Conservation (phyloP, 2,329 filamentous ascomycete genomes). For the Arthroderma uncinatum region DNA sequence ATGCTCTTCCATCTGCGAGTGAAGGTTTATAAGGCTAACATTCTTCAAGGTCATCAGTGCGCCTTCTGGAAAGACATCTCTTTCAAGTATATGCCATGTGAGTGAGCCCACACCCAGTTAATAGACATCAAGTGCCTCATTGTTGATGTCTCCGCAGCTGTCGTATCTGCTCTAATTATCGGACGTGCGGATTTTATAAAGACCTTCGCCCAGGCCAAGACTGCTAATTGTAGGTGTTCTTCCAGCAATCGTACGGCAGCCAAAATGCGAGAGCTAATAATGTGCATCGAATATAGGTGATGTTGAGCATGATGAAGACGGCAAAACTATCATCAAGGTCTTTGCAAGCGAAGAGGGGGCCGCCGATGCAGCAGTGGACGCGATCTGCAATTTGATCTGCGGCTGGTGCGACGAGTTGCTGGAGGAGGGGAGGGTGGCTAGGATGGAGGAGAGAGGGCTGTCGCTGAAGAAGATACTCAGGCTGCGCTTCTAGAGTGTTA, state of each 20-base stretch:
- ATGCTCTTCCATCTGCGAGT: neutral
- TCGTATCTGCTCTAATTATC: slow-evolving; percentile 4
- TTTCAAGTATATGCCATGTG: slow-evolving; percentile 10
- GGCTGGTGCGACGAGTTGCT: slow-evolving; percentile 6
- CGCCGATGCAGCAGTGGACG: slow-evolving; percentile 3
- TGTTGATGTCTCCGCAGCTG: neutral
- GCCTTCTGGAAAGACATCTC: slow-evolving; percentile 14
- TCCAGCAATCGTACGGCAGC: no score
- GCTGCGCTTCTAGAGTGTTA: neutral
- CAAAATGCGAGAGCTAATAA: neutral
- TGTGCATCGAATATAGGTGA: slow-evolving; percentile 4
- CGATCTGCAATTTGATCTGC: slow-evolving; percentile 2
- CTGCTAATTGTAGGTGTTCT: neutral
- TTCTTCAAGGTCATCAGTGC: slow-evolving; percentile 10
- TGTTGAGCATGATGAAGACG: slow-evolving; percentile 1
- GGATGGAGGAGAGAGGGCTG: neutral
- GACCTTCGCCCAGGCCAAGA: slow-evolving; percentile 1
- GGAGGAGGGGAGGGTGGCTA: neutral
- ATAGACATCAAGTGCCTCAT: neutral
- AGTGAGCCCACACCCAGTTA: neutral
- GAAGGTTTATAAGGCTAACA: neutral
- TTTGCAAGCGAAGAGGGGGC: neutral
- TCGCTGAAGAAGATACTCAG: neutral
- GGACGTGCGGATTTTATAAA: slow-evolving; percentile 1
- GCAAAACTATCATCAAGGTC: slow-evolving; percentile 7